These are phyloP conservation scores for Termitomyces sp. DNA, from an alignment of 768 basidiomycete species.

Conservation along the genomic window DNA sequence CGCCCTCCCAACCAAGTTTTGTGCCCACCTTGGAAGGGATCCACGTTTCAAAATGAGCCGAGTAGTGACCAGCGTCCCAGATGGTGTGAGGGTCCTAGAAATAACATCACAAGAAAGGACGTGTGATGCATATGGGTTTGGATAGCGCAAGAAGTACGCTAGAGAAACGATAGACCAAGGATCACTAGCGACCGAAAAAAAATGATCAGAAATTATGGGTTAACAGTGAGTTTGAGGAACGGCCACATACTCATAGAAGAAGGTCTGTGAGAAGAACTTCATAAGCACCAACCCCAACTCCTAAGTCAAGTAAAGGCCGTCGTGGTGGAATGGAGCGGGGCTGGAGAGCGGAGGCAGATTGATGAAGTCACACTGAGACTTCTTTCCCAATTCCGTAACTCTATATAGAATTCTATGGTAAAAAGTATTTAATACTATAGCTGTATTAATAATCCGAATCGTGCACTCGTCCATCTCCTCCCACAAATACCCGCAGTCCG, in stretches of 20 bases:
- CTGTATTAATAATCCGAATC: constrained; percentile 43
- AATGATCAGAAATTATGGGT: constrained; percentile 12
- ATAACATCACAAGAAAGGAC: constrained; percentile 95
- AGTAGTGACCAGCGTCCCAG: constrained; percentile 77
- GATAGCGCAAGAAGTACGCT: constrained; percentile 93
- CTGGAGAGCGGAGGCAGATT: constrained; percentile 3
- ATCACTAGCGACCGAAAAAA: constrained; percentile 48
- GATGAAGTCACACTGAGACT: constrained; percentile 11
- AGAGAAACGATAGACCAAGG: constrained; percentile 90
- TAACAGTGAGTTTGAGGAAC: not conserved
- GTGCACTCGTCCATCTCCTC: constrained; percentile 29
- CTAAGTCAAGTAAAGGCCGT: constrained; percentile 6
- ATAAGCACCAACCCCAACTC: constrained; percentile 32
- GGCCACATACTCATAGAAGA: constrained; percentile 46
- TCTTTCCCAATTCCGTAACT: constrained; percentile 1
- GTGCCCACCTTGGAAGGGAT: constrained; percentile 87
- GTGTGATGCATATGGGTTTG: constrained; percentile 91
- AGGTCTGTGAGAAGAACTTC: constrained; percentile 54
- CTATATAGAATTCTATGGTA: not conserved
- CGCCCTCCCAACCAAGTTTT: constrained; percentile 74
- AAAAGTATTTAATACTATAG: not conserved
- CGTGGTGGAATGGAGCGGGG: constrained; percentile 5
- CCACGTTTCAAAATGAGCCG: constrained; percentile 91
- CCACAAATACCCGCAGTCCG: constrained; percentile 55
- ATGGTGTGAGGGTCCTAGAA: constrained; percentile 66